Evolutionary conservation across 2,329 filamentous ascomycete species (phyloP), one percentile per base, ranked within the genome.

Genomic region (Rutstroemia sp.): DNA sequence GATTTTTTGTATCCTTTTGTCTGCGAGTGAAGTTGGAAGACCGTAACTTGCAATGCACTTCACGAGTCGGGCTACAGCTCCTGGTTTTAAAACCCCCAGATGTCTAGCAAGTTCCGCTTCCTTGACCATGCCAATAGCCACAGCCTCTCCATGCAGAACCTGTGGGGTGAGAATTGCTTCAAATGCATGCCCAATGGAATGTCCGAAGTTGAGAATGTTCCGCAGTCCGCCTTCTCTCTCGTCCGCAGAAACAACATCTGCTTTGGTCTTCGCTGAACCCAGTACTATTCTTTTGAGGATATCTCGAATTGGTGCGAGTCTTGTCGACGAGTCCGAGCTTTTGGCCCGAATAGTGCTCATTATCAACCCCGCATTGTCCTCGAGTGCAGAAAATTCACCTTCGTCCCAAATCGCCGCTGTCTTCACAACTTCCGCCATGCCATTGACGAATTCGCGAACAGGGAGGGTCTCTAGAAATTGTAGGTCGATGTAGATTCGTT

Each of bases 391-490:
- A 69, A 99, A 99, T 68, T 96, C 92, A 9, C 78, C 74, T 72
- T 95, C 90, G 67, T 95, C 84, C 83, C 92, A 96, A 65, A 99
- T 97, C 54, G 94, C 94, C 3, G 94, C 94, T 3, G 94, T 99
- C 81, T 96, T 96, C 70, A 96, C 81, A 30, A 99, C 92, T 75
- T 99, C 94, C 25, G 92, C 94, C 92, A 99, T 96, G 59, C 94
- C 94, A 71, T 99, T 99, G 73, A 96, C 91, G 68, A 99, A 92
- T 73, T 99, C 92, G 63, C 94, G 81, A 62, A 87, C 85, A 1
- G 92, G 92, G 19, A 99, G 77, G 1, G 91, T 95, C 69, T 95
- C 89, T 55, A 99, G 78, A 69, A 99, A 97, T 56, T 85, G 81
- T 59, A 97, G 78, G 71, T 99, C 94, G 65, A 99, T 92, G 73